Percentiles rank a stretch among this genome's conserved stretches.
Evolutionary conservation across 129 eudicot genomes (phyloP).

Genomic region (Helianthus tuberosus): DNA sequence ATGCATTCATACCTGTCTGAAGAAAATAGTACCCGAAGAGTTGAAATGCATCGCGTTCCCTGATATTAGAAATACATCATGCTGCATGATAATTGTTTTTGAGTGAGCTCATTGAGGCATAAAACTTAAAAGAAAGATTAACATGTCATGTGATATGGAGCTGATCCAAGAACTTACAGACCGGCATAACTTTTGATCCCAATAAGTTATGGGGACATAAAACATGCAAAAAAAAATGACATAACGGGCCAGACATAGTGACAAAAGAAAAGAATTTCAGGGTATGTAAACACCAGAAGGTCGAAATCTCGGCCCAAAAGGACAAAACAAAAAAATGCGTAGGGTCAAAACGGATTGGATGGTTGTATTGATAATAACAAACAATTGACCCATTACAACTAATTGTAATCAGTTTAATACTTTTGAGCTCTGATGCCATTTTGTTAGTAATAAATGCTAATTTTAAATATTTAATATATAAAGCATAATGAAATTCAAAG

Average conservation of each 20-base stretch:
- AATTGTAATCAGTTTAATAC: not conserved
- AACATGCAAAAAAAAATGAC: not conserved
- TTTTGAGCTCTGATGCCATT: not conserved
- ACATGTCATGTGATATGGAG: not conserved
- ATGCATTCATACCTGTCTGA: slow-evolving; percentile 68
- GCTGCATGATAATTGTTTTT: slow-evolving; percentile 55
- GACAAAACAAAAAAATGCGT: too few relatives aligned
- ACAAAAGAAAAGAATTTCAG: not conserved
- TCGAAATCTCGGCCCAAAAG: too few relatives aligned
- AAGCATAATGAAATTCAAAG: too few relatives aligned
- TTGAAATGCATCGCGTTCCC: slow-evolving; percentile 92
- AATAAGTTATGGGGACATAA: not conserved
- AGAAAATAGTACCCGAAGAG: slow-evolving; percentile 72
- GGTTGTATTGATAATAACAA: not conserved
- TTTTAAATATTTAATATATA: not conserved
- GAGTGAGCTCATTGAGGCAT: not conserved
- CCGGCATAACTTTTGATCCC: not conserved
- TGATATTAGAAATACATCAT: slow-evolving; percentile 71
- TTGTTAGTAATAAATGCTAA: not conserved
- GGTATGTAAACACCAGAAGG: too few relatives aligned
- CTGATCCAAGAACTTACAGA: too few relatives aligned
- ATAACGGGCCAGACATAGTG: not conserved
- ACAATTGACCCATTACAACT: not conserved
- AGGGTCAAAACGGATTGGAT: not conserved
- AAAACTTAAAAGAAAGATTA: not conserved